These are phyloP conservation scores for Penicillium paxilli DNA, from an alignment of 495 filamentous ascomycete genomes.

Conservation along the genomic window DNA sequence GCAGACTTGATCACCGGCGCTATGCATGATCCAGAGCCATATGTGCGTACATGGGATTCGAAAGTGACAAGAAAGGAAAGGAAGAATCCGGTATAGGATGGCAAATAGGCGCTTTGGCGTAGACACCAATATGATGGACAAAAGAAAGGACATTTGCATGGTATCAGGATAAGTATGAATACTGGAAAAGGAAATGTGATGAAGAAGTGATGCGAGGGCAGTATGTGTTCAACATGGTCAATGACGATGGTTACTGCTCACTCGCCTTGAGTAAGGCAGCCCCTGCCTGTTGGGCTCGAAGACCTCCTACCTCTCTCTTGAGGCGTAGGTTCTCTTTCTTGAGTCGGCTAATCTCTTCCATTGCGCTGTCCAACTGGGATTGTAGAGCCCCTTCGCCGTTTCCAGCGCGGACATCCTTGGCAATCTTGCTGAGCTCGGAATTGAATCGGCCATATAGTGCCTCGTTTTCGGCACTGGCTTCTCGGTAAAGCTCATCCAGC, in stretches of 20 bases:
- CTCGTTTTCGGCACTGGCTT: constrained; percentile 90
- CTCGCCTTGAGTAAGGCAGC: constrained; percentile 39
- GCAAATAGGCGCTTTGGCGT: constrained; percentile 3
- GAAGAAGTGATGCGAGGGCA: not conserved
- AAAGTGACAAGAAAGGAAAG: constrained; percentile 21
- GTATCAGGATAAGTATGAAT: constrained; percentile 17
- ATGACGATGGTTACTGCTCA: constrained; percentile 21
- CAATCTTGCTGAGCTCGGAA: constrained; percentile 79
- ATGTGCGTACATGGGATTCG: constrained; percentile 13
- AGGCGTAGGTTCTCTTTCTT: constrained; percentile 78
- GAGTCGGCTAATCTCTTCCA: constrained; percentile 67
- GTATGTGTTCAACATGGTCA: not conserved
- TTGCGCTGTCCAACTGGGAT: constrained; percentile 60
- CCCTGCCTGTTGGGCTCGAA: constrained; percentile 45
- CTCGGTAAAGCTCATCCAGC: constrained; percentile 86
- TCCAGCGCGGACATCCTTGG: constrained; percentile 69
- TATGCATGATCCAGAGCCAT: constrained; percentile 24
- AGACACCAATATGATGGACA: constrained; percentile 3
- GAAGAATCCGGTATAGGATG: constrained; percentile 22
- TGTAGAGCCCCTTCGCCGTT: constrained; percentile 74
- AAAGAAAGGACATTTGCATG: constrained; percentile 12
- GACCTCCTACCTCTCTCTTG: constrained; percentile 58
- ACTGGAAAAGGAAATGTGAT: not conserved
- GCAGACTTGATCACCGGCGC: constrained; percentile 25
- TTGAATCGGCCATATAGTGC: constrained; percentile 93